Evolutionary conservation across 805 yeast genomes (phyloP), one percentile per base, ranked within the genome.

Genomic region (Tetrapisispora nanseiensis): DNA sequence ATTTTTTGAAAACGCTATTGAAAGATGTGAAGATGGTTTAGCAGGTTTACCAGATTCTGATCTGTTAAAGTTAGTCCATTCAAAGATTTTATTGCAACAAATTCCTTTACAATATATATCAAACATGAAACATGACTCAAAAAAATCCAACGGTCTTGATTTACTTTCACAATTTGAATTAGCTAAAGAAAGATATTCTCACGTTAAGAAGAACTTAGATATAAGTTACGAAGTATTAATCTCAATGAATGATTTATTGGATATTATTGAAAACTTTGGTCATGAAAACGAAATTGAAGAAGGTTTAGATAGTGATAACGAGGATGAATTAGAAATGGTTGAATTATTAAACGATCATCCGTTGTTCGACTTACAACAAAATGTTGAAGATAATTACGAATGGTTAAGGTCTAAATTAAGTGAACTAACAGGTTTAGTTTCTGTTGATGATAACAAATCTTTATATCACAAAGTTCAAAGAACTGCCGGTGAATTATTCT

Each of bases 1-100:
- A 37, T 84, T 69, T 57, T 78, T 85, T 41, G 74, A 74, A 11
- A 85, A 82, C 31, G 82, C 95, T 5, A 46, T 82, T 19, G 95
- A 86, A 46, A 72, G 95, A 49, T 67, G 76, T 22, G 72, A 71
- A 6, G 51, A 66, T 12, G 95, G 95, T 0, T 61, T 76, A 33
- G 73, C 68, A 10, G 57, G 64, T 37, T 70, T 65, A 47, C 71
- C 77, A 0, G 67, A 72, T 1, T 68, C 76, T 7, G 51, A 64
- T 8, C 67, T 72, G 12, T 59, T 81, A 45, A 56, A 64, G 20
- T 70, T 82, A 43, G 74, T 82, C 5, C 71, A 72, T 44, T 66
- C 81, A 29, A 72, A 75, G 50, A 70, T 82, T 8, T 52, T 75
- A 15, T 61, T 81, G 22, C 76, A 71, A 49, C 68, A 78, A 54